Evolutionary conservation across 345 rosid species (phyloP), one percentile per base, ranked within the genome.

Genomic region (Heritiera fomes): DNA sequence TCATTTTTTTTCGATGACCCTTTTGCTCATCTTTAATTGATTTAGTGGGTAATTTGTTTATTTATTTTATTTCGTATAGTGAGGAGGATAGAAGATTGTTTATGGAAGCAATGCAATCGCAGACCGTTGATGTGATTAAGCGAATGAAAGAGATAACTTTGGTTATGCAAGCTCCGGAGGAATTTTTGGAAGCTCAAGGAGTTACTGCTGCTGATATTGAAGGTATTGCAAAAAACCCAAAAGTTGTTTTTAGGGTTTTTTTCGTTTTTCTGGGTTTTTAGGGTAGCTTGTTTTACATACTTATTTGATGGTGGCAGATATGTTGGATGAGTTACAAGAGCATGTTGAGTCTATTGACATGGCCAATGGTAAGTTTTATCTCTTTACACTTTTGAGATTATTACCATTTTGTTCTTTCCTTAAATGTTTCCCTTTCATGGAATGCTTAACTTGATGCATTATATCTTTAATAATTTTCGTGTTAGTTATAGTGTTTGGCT

Each of bases 1-100:
- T 38, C 17, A 43, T 71, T 30, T 71, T 38, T 15, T 58, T 8
- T 71, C 6, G n/a, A 20, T 1, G 7, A 7, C 40, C n/a, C 52
- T 41, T 58, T 74, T 41, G 15, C 66, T 38, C 1, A 53, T 58
- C 0, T 41, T 74, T 7, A 5, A 58, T 74, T 38, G 62, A 38
- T 64, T 76, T 15, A 3, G 41, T 52, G 30, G 52, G 43, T 53
- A 53, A 53, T 53, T 53, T 52, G 28, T 46, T 8, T 62, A 32
- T 13, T 66, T 62, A 1, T 49, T 12, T n/a, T 18, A 11, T 6
- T 28, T 6, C 7, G 41, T 71, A 15, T 74, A 95, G 97, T 52
- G 98, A 93, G 88, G 97, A 95, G 82, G 98, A 93, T 84, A 80
- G 90, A 75, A 90, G 28, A 85, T 95, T 98, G 99, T 95, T 95